Base-by-base conservation (phyloP, 805 yeast species). In the Spathaspora gorwiae region DNA sequence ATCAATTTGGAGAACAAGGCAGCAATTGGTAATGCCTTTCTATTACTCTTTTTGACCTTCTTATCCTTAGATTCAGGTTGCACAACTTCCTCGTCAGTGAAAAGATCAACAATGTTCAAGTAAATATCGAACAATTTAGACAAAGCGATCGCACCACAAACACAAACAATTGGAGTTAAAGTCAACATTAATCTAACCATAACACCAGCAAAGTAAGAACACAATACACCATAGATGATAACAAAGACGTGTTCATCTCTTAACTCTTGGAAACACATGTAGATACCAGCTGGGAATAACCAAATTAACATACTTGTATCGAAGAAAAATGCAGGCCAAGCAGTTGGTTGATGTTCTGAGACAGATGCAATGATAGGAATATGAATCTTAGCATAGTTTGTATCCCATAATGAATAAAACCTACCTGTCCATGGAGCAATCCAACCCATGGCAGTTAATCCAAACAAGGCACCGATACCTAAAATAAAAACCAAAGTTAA, bases 341-440 rank as follows among this genome's bases (percentile, higher is more conserved):
- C 96, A n/a, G 98, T 92, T 48, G 99, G 99, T 75, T 94, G 99
- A 74, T 94, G 99, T 72, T 94, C 99, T 11, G 97, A 88, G 34
- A 94, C 99, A 3, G 97, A 90, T 1, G 99, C 99, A 68, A 94
- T 94, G 62, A 94, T 94, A 38, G 99, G 99, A 58, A 94, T 94
- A 64, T 94, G 99, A 54, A 94, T 87, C 73, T 90, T 92, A 51
- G 99, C 99, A 61, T 95, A 94, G 65, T 79, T 85, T 5, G 99
- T 94, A 65, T 94, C 99, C 99, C 99, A 94, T 54, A 95, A 72
- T 2, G 98, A 90, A 70, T 94, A 94, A 74, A 94, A 95, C 69
- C 99, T 85, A 54, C 99, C 99, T 9, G 97, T 90, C 99, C 99
- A 94, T 45, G 99, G 99, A 33, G 98, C 97, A 66, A 95, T 94